Base-by-base conservation (phyloP, 805 yeast genomes). In the Torulaspora maleeae region DNA sequence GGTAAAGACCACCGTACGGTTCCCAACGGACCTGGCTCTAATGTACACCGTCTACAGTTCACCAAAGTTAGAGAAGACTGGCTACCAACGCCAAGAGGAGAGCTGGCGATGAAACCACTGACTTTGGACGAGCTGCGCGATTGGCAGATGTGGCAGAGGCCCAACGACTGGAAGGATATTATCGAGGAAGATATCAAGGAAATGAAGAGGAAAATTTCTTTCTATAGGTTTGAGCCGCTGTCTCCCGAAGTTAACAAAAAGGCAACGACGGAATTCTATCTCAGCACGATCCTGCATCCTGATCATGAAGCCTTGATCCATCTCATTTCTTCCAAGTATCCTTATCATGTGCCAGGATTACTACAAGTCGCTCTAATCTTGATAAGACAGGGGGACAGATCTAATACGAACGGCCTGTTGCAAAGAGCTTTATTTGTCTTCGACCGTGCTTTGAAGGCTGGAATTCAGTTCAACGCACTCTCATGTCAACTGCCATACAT, bases 41-140 rank as follows among this genome's bases (percentile, higher is more conserved):
- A 86, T 0, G 65, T 79, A 0, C 73, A 88, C 50, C 83, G 84
- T 54, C 66, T 87, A 38, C 69, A 76, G 10, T 68, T 88, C 49
- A 80, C 95, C 0, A 81, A 82, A 55, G 79, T 87, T 36, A 76
- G 84, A 59, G 89, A 84, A 48, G 90, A 85, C 59, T 86, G 90
- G 86, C 59, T 85, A 6, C 95, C 95, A 1, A 78, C 86, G 0
- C 66, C 75, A 22, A 72, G 74, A 45, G 82, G 80, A 49, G 83
- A 83, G 11, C 56, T 86, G 32, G 55, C 64, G 0, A 79, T 84
- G 86, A 80, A 77, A 11, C 80, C 79, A 53, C 50, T 83, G 9
- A 61, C 58, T 0, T 47, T 49, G 0, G 64, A 61, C 1, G 77
- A 77, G 11, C 50, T 77, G 2, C 53, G 72, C 4, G 51, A 49